phyloP scores from a whole-genome alignment of 495 filamentous ascomycete genomes.

The Aspergillus baeticus region DNA sequence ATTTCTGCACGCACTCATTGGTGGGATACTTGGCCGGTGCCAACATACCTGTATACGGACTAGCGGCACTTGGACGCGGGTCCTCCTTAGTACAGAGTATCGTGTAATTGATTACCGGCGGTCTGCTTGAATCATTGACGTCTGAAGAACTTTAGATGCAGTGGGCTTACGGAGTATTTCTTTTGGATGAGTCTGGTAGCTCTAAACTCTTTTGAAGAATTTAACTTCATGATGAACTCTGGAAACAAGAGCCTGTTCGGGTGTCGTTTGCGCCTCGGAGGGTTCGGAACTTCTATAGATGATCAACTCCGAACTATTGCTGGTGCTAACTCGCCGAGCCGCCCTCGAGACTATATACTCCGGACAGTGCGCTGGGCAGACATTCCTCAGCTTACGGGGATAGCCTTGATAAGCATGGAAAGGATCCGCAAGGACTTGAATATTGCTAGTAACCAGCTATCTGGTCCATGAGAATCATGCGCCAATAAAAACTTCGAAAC shows the following conservation, averaged over 20 bases:
- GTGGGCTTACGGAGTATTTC: no score
- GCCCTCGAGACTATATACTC: background rate
- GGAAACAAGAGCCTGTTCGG: no score
- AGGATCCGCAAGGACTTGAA: no score
- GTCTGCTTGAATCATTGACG: background rate
- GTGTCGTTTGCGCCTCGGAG: background rate
- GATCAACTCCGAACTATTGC: no score
- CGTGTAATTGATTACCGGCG: background rate
- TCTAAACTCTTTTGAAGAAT: no score
- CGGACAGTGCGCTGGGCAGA: background rate
- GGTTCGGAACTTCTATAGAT: background rate
- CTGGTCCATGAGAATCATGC: no score
- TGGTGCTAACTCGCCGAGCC: background rate
- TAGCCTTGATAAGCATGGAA: no score
- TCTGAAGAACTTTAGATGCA: no score
- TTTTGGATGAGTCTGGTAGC: no score
- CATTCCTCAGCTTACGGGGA: background rate
- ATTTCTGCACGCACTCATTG: background rate
- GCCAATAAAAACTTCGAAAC: no score
- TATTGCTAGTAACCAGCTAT: no score
- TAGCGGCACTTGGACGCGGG: slow-evolving; percentile 3
- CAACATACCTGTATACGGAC: slow-evolving; percentile 16
- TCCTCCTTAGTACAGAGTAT: background rate
- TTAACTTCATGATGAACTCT: no score
- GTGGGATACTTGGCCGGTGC: slow-evolving; percentile 2